Evolutionary conservation across 305 asterid species (phyloP).

Genomic region (Galium porrigens): DNA sequence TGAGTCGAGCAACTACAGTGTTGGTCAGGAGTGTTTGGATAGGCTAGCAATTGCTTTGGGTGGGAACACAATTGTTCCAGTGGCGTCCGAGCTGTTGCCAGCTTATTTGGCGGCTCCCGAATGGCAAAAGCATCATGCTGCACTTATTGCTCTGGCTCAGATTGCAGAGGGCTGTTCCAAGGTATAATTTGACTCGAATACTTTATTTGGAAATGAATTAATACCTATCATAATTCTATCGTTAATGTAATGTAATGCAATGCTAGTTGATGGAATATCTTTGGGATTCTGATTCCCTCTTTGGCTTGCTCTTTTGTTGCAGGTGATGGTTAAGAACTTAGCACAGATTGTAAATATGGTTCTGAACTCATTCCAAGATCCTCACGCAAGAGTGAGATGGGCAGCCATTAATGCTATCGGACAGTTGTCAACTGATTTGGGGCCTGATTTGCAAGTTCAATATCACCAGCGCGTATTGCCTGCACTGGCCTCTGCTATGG

Average conservation of each 20-base stretch:
- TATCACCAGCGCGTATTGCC: constrained; percentile 64
- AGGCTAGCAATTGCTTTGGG: constrained; percentile 73
- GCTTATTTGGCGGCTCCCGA: constrained; percentile 61
- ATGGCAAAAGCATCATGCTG: constrained; percentile 92
- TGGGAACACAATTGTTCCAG: constrained; percentile 79
- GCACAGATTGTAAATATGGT: constrained; percentile 84
- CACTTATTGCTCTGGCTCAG: constrained; percentile 79
- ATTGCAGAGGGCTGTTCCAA: constrained; percentile 85
- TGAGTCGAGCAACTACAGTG: constrained; percentile 64
- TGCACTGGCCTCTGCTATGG: constrained; percentile 74
- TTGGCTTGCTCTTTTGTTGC: constrained; percentile 6
- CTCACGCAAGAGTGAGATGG: constrained; percentile 92
- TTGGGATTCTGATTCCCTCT: neutral
- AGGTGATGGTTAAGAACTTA: constrained; percentile 79
- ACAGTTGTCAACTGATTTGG: constrained; percentile 74
- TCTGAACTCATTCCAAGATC: constrained; percentile 73
- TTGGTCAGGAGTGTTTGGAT: constrained; percentile 88
- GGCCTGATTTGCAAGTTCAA: constrained; percentile 76
- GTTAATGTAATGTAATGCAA: neutral
- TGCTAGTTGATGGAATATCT: neutral
- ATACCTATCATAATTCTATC: no score
- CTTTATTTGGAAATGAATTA: neutral
- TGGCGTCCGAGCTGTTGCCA: constrained; percentile 71
- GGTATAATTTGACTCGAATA: constrained; percentile 24
- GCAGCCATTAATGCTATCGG: constrained; percentile 85